Conservation (phyloP, 2,329 filamentous ascomycete species). For the Neoarthrinium moseri region DNA sequence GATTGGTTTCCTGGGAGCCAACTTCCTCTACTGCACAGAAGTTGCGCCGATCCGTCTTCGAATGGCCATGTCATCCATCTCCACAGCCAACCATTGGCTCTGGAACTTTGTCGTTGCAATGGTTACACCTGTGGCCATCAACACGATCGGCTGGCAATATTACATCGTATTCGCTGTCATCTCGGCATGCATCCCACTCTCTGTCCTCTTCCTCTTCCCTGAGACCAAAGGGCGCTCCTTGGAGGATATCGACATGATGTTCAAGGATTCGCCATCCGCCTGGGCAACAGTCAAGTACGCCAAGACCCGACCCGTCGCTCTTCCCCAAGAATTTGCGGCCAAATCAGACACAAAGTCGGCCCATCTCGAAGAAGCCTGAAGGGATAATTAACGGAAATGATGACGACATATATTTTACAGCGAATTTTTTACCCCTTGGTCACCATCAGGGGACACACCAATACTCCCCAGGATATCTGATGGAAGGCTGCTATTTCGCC, state of each 20-base stretch:
- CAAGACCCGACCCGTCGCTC: constrained; percentile 30
- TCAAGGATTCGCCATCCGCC: constrained; percentile 36
- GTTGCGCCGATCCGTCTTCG: constrained; percentile 51
- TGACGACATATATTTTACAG: no score
- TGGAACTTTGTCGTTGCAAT: constrained; percentile 46
- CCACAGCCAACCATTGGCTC: constrained; percentile 53
- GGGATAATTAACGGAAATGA: no score
- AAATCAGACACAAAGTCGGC: constrained; percentile 21
- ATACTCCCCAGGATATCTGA: no score
- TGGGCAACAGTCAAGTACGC: constrained; percentile 35
- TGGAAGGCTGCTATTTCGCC: no score
- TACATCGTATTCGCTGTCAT: constrained; percentile 50
- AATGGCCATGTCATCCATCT: constrained; percentile 55
- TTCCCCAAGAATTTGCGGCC: constrained; percentile 27
- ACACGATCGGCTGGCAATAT: constrained; percentile 50
- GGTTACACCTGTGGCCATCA: constrained; percentile 45
- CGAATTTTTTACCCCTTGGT: no score
- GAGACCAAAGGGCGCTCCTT: constrained; percentile 50
- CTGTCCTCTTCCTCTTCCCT: constrained; percentile 44
- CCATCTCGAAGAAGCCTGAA: no score
- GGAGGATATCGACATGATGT: constrained; percentile 44
- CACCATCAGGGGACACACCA: no score
- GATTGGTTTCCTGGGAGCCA: constrained; percentile 57
- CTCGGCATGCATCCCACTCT: constrained; percentile 40
- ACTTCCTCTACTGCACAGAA: constrained; percentile 60